Percentiles rank a stretch among this genome's conserved stretches.
Conservation (phyloP, 495 filamentous ascomycete species). For the Neurospora sp. region DNA sequence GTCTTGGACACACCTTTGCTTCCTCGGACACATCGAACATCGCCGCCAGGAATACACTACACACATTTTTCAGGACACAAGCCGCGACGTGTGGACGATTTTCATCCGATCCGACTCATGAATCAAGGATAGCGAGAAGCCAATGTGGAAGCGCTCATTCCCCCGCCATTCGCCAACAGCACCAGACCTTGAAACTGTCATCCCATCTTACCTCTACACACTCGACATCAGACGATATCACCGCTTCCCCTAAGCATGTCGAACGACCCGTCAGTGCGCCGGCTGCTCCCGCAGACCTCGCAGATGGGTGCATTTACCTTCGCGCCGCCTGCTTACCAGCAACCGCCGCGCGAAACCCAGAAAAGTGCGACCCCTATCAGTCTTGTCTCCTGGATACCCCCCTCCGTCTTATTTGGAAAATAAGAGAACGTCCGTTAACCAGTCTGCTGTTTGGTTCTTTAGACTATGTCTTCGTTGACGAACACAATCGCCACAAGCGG, state of each 20-base stretch:
- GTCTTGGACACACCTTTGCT: neutral
- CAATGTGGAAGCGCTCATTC: neutral
- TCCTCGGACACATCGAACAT: neutral
- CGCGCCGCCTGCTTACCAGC: conserved; percentile 43
- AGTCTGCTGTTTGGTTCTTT: conserved; percentile 8
- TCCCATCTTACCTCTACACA: neutral
- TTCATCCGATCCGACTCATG: neutral
- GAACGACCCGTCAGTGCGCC: conserved; percentile 43
- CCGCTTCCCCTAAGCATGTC: conserved; percentile 27
- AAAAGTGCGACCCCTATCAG: conserved; percentile 43
- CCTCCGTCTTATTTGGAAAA: neutral
- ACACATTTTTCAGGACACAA: neutral
- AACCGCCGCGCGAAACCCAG: conserved; percentile 52
- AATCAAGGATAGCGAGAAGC: neutral
- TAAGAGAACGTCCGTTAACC: neutral
- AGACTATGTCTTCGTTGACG: conserved; percentile 99
- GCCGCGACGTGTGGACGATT: neutral
- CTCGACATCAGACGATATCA: neutral
- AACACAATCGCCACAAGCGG: conserved; percentile 96
- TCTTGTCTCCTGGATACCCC: neutral
- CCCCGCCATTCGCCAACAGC: neutral
- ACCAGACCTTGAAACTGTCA: neutral
- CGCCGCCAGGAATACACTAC: neutral
- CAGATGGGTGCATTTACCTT: conserved; percentile 51
- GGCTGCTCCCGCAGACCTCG: conserved; percentile 46